Evolutionary conservation across 805 yeast genomes (phyloP).

Genomic region (Sugiyamaella chiloensis): DNA sequence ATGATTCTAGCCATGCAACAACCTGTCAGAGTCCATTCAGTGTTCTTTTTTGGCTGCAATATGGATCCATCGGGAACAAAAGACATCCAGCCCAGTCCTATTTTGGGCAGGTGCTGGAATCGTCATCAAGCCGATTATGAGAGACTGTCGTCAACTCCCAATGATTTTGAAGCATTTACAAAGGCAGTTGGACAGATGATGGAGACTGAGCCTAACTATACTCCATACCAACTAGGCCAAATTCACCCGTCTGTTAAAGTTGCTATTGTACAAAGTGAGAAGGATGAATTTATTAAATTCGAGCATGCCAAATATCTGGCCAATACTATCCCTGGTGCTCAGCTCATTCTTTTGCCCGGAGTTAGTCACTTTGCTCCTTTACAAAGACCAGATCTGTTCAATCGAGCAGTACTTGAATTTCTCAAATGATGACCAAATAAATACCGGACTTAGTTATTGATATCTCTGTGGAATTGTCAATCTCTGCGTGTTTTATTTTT

Average conservation of each 20-base stretch:
- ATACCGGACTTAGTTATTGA: too few relatives aligned
- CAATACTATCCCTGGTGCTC: not conserved
- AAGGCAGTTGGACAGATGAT: not conserved
- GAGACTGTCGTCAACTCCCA: not conserved
- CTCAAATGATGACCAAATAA: not conserved
- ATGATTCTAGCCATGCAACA: slow-evolving; percentile 1
- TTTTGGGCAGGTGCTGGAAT: not conserved
- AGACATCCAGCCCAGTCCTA: not conserved
- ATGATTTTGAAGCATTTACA: not conserved
- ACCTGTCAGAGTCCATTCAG: not conserved
- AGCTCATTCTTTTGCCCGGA: not conserved
- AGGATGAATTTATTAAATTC: not conserved
- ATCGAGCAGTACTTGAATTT: not conserved
- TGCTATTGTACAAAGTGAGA: slow-evolving; percentile 1
- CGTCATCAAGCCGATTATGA: not conserved
- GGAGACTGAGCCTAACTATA: not conserved
- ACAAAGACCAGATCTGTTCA: slow-evolving; percentile 1
- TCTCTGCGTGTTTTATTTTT: too few relatives aligned
- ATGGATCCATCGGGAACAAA: not conserved
- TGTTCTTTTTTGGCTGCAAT: slow-evolving; percentile 2
- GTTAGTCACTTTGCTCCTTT: slow-evolving; percentile 2
- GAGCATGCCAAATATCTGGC: slow-evolving; percentile 2
- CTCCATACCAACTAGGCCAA: not conserved
- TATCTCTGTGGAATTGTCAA: too few relatives aligned
- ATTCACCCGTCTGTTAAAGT: not conserved